Conservation (phyloP, 75 land plant genomes). For the Pinus albicaulis region DNA sequence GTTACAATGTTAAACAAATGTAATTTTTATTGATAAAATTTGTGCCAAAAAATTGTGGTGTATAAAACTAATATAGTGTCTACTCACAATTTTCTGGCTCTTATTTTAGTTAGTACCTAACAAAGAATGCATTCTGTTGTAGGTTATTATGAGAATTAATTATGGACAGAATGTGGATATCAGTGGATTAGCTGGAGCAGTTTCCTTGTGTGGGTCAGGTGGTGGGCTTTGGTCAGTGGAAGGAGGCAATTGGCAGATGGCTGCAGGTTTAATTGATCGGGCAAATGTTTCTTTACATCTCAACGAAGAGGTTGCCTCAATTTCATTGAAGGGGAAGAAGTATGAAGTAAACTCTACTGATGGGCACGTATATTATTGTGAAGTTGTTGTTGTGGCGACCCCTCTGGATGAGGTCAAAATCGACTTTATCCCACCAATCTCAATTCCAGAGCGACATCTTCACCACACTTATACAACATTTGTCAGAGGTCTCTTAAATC, state of each 20-base stretch:
- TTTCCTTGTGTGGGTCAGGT: constrained; percentile 91
- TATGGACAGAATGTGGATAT: constrained; percentile 91
- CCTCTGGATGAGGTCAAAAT: constrained; percentile 87
- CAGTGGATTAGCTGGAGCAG: constrained; percentile 97
- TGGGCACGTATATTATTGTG: constrained; percentile 60
- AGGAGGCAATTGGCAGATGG: constrained; percentile 96
- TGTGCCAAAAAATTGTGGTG: not conserved
- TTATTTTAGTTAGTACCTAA: not conserved
- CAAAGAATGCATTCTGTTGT: not conserved
- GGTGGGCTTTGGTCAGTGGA: constrained; percentile 84
- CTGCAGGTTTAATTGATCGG: constrained; percentile 72
- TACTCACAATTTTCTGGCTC: not conserved
- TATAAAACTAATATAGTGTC: not conserved
- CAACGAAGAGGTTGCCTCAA: constrained; percentile 53
- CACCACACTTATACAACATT: constrained; percentile 93
- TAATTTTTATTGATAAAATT: not conserved
- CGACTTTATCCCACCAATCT: constrained; percentile 57
- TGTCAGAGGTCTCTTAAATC: constrained; percentile 82
- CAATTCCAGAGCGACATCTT: constrained; percentile 59
- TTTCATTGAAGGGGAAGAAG: constrained; percentile 36
- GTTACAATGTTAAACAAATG: not conserved
- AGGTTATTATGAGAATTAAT: constrained; percentile 92
- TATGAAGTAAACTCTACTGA: constrained; percentile 58
- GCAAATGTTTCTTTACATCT: constrained; percentile 74
- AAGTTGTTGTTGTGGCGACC: constrained; percentile 76